Evolutionary conservation across 495 filamentous ascomycete species (phyloP).

Genomic region (Talaromyces proteolyticus): DNA sequence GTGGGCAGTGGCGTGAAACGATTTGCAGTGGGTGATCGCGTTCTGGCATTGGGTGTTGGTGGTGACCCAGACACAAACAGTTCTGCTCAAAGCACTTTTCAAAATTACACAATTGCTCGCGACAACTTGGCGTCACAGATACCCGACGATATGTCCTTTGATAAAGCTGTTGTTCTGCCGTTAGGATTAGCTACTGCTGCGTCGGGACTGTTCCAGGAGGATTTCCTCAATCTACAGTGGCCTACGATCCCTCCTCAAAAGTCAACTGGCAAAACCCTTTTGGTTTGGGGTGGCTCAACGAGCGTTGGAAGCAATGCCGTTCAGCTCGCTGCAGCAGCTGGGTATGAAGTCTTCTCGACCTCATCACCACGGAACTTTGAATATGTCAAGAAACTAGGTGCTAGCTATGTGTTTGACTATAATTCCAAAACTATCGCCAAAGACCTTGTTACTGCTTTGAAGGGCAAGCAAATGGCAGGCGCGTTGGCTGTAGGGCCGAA

Average conservation of each 20-base stretch:
- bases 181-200: constrained; percentile 26
- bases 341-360: constrained; percentile 39
- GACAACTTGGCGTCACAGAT: constrained; percentile 18
- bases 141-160: constrained; percentile 28
- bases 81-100: constrained; percentile 33
- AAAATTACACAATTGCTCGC: constrained; percentile 23
- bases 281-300: constrained; percentile 46
- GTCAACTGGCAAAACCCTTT: constrained; percentile 8
- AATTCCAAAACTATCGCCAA: constrained; percentile 26
- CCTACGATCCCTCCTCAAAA: constrained; percentile 8
- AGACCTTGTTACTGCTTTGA: not conserved
- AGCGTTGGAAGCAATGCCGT: constrained; percentile 35
- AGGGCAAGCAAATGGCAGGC: not conserved
- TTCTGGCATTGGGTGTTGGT: constrained; percentile 24
- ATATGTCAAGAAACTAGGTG: constrained; percentile 38
- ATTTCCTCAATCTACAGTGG: not conserved
- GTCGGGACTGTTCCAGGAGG: constrained; percentile 11
- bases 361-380: constrained; percentile 37
- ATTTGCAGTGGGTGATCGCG: constrained; percentile 36
- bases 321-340: constrained; percentile 32
- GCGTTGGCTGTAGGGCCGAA: constrained; percentile 1
- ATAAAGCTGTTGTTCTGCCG: constrained; percentile 33
- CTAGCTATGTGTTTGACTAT: constrained; percentile 38
- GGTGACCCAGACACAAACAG: constrained; percentile 13
- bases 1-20: constrained; percentile 24